Percentiles rank a stretch among this genome's conserved stretches.
Conservation (phyloP, 2,329 filamentous ascomycete species). For the Xylaria polymorpha region DNA sequence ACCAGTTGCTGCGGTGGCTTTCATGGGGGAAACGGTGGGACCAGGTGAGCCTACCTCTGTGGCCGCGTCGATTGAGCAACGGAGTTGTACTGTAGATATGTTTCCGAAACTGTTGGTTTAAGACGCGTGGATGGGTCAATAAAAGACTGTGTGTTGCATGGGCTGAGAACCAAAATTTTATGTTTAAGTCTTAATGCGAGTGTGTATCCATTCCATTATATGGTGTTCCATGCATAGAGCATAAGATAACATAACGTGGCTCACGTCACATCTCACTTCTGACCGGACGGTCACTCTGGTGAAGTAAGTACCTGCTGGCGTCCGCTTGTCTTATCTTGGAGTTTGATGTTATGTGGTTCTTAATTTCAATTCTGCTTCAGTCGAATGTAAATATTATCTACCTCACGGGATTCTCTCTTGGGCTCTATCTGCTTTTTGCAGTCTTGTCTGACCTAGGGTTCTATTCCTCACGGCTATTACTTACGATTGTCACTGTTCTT, state of each 20-base stretch:
- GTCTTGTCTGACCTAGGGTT: background rate
- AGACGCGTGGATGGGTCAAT: conserved; percentile 39
- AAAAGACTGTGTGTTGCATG: conserved; percentile 44
- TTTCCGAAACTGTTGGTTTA: conserved; percentile 40
- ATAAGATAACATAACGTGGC: background rate
- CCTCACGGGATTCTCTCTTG: no score
- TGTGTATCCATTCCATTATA: background rate
- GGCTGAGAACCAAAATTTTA: conserved; percentile 31
- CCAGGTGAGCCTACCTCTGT: conserved; percentile 22
- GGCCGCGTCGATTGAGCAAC: conserved; percentile 27
- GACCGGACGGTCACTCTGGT: background rate
- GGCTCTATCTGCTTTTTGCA: no score
- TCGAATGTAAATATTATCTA: no score
- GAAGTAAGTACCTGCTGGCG: background rate
- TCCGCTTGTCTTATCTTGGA: background rate
- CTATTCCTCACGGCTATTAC: background rate
- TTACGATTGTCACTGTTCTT: background rate
- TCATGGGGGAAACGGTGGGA: conserved; percentile 28
- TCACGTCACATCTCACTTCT: background rate
- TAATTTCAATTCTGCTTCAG: background rate
- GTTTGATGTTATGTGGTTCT: background rate
- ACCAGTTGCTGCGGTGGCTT: conserved; percentile 32
- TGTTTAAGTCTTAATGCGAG: background rate
- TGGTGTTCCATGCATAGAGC: background rate
- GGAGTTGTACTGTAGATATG: conserved; percentile 47